phyloP scores from a whole-genome alignment of 1,284 basidiomycete species.

The Afroboletus lepidellus region DNA sequence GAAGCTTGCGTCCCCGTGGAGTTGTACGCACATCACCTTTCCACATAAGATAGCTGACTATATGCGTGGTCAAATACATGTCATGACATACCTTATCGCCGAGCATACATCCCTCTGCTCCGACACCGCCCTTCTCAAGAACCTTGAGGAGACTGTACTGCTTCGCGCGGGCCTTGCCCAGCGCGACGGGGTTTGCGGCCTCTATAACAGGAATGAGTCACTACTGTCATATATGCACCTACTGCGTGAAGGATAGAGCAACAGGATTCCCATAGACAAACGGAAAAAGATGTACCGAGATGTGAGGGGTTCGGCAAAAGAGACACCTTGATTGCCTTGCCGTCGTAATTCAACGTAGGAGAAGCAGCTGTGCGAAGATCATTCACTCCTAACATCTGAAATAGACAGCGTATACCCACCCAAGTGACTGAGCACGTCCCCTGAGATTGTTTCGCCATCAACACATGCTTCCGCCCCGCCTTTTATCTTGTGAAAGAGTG shows the following conservation, averaged over 20 bases:
- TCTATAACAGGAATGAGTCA: conserved; percentile 42
- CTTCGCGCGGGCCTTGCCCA: conserved; percentile 89
- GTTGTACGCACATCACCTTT: conserved; percentile 78
- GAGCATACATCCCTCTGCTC: conserved; percentile 64
- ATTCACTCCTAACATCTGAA: neutral
- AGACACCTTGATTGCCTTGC: conserved; percentile 63
- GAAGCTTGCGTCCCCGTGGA: conserved; percentile 90
- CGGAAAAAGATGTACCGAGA: conserved; percentile 50
- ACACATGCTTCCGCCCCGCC: conserved; percentile 70
- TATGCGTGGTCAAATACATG: neutral
- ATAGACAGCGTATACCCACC: conserved; percentile 38
- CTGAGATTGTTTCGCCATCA: conserved; percentile 66
- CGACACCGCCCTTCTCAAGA: conserved; percentile 34
- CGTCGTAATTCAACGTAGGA: conserved; percentile 54
- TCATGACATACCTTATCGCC: conserved; percentile 57
- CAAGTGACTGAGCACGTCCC: conserved; percentile 86
- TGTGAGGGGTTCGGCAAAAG: conserved; percentile 88
- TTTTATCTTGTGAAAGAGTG: conserved; percentile 83
- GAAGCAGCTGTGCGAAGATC: conserved; percentile 48
- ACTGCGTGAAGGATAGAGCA: neutral
- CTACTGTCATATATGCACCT: neutral
- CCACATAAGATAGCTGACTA: neutral
- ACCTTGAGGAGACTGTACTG: conserved; percentile 81
- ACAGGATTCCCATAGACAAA: neutral
- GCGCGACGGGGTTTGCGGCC: conserved; percentile 81